These are phyloP conservation scores for Suillus alpinus DNA, from an alignment of 768 basidiomycete genomes.

Conservation along the genomic window DNA sequence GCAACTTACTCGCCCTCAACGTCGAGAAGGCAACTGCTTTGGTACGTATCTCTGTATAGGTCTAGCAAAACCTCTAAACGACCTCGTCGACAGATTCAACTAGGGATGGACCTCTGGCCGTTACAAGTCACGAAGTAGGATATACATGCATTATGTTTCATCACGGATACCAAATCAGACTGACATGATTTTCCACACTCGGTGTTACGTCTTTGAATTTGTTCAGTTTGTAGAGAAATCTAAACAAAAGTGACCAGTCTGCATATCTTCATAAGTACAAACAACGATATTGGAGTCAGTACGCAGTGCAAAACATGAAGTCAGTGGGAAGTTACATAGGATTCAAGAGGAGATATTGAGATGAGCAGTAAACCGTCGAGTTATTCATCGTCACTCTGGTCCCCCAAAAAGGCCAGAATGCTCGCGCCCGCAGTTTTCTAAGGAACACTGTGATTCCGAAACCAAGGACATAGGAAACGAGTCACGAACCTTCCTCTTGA, in stretches of 20 bases:
- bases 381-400: constrained; percentile 62
- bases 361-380: background rate
- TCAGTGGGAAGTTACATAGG: background rate
- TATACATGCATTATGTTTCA: too few relatives aligned
- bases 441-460: background rate
- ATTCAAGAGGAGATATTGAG: background rate
- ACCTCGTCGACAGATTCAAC: background rate
- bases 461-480: background rate
- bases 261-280: too few relatives aligned
- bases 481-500: constrained; percentile 42
- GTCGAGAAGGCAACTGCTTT: constrained; percentile 12
- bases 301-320: background rate
- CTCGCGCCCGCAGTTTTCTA: constrained; percentile 51
- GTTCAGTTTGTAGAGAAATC: too few relatives aligned
- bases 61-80: background rate
- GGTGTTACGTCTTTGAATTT: too few relatives aligned
- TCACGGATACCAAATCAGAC: too few relatives aligned
- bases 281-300: too few relatives aligned
- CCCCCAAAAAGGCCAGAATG: constrained; percentile 69
- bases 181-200: too few relatives aligned
- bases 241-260: too few relatives aligned
- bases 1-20: constrained; percentile 3
- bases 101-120: background rate
- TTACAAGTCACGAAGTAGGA: background rate
- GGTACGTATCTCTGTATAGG: constrained; percentile 6